Evolutionary conservation across 169 alveolate genomes (phyloP).

Genomic region (Babesia ovata): DNA sequence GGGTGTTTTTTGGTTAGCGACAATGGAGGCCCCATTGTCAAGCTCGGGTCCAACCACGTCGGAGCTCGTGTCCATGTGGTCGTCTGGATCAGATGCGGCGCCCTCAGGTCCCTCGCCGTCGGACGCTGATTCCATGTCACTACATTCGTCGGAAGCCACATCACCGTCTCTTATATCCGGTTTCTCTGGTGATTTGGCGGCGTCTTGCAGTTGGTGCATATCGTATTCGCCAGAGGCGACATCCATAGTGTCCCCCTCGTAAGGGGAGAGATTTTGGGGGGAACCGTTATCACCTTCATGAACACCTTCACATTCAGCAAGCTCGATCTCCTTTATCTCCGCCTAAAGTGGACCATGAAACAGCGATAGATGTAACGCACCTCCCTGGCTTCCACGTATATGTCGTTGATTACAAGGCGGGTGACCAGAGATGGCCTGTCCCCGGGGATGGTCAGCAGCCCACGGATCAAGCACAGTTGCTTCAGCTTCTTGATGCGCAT

Average conservation of each 20-base stretch:
- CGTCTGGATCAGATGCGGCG: background rate
- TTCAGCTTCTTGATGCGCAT: conserved; percentile 49
- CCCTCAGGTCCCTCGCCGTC: background rate
- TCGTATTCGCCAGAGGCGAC: background rate
- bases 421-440: conserved; percentile 31
- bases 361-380: background rate
- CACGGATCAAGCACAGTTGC: conserved; percentile 35
- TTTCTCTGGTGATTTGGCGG: background rate
- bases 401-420: conserved; percentile 41
- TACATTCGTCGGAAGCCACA: conserved; percentile 9
- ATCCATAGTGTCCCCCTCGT: background rate
- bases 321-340: conserved; percentile 1
- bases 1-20: background rate
- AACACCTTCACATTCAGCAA: conserved; percentile 1
- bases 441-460: conserved; percentile 22
- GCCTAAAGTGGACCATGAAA: background rate
- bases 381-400: conserved; percentile 27
- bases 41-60: background rate
- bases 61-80: background rate
- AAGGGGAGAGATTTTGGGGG: background rate
- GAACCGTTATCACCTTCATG: background rate
- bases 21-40: background rate
- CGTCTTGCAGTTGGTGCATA: background rate
- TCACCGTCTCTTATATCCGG: background rate
- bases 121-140: conserved; percentile 23